A percentile compares a stretch with the other conserved stretches of the same genome.
These are phyloP conservation scores for Effrenium voratum DNA, from an alignment of 73 alveolate species.

Conservation along the genomic window DNA sequence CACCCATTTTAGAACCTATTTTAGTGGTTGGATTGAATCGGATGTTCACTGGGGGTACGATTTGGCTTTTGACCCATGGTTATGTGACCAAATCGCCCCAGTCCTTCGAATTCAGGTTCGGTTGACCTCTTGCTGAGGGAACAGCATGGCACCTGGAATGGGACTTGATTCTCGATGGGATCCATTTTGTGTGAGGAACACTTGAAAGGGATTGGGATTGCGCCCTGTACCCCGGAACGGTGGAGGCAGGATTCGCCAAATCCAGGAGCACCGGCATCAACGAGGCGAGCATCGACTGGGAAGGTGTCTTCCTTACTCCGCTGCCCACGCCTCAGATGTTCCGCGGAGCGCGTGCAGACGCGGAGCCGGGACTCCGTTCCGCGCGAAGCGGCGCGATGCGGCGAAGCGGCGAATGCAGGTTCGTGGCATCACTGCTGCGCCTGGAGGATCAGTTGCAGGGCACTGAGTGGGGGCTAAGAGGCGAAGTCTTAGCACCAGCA, in stretches of 20 bases:
- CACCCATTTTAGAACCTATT: too few relatives aligned
- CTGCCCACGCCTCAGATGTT: constrained; percentile 28
- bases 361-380: too few relatives aligned
- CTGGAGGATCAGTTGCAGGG: constrained; percentile 40
- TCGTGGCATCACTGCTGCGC: constrained; percentile 63
- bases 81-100: too few relatives aligned
- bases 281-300: constrained; percentile 82
- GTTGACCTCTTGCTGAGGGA: background rate
- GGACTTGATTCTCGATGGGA: background rate
- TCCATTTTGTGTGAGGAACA: too few relatives aligned
- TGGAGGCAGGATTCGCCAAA: too few relatives aligned
- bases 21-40: too few relatives aligned
- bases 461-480: background rate
- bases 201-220: too few relatives aligned
- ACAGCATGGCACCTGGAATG: background rate
- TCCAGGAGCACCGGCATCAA: constrained; percentile 83
- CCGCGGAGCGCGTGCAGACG: too few relatives aligned
- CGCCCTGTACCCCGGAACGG: too few relatives aligned
- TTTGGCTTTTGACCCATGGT: too few relatives aligned
- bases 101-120: too few relatives aligned
- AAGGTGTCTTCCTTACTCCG: constrained; percentile 73
- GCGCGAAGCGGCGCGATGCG: background rate
- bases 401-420: background rate
- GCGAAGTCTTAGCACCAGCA: background rate
- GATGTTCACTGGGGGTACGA: too few relatives aligned